Base-by-base conservation (phyloP, 768 basidiomycete genomes). In the Xerocomellus intermedius region DNA sequence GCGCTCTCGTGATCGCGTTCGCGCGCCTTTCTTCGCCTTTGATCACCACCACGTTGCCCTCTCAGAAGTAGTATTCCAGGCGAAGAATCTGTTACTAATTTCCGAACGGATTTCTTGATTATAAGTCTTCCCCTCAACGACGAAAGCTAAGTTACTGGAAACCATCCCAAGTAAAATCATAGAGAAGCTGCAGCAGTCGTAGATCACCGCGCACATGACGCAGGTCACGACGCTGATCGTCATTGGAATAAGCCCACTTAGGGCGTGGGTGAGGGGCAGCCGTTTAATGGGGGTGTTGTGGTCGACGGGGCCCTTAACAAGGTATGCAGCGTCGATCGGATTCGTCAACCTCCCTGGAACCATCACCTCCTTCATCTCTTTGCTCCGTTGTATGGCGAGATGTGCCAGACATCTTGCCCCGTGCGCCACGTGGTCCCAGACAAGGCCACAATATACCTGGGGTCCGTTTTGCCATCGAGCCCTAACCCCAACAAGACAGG, bases 241-340 rank as follows among this genome's bases (percentile, higher is more conserved):
- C 22, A 67, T 70, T 3, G 67, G 67, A n/a, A 70, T 49, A 28
- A 59, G 48, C 24, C 39, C 63, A n/a, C 52, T 32, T 12, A 62
- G 21, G 19, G 57, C 36, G 3, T 55, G 14, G 6, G 24, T 17
- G 49, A 99, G 84, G 28, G 56, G 52, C 12, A 57, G 24, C 32
- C 28, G 54, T 54, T 54, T 48, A 22, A 59, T 42, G 19, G 39
- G 48, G 17, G 36, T 3, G 9, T 42, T 45, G 45, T 52, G 54
- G 56, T 54, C 50, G 28, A 59, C 53, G 17, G 47, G 46, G 14
- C 28, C 30, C 50, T 59, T 56, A 12, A 48, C 52, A 17, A 69
- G 48, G 37, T 62, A 60, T 12, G 48, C 52, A 13, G 69, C 56
- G 13, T 58, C 39, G 39, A 60, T 48, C 22, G 64, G 61, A 35